Conservation (phyloP, 129 eudicot species). For the Sambucus nigra region DNA sequence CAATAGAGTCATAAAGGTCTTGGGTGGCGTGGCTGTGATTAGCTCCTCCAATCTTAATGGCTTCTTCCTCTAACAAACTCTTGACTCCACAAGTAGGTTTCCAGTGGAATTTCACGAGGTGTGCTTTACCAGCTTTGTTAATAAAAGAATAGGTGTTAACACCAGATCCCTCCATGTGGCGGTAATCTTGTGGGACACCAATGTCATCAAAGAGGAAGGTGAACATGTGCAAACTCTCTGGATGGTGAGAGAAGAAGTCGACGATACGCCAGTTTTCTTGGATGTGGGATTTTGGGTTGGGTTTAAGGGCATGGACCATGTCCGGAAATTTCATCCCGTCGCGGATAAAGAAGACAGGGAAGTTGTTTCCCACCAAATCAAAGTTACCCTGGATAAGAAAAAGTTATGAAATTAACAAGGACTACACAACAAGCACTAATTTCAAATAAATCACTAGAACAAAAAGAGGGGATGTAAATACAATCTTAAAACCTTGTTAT, state of each 20-base stretch:
- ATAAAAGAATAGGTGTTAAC: constrained; percentile 65
- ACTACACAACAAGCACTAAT: too few species aligned
- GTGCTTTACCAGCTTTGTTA: constrained; percentile 62
- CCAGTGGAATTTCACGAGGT: constrained; percentile 78
- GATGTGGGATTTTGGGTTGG: constrained; percentile 81
- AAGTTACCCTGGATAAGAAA: constrained; percentile 52
- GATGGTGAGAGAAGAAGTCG: constrained; percentile 77
- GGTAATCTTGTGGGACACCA: constrained; percentile 70
- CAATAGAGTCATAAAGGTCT: constrained; percentile 67
- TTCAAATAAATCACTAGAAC: too few species aligned
- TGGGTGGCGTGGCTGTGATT: constrained; percentile 85
- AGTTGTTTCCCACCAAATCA: constrained; percentile 85
- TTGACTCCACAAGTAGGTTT: constrained; percentile 74
- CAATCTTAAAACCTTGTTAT: too few species aligned
- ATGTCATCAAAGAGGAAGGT: constrained; percentile 68
- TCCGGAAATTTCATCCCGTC: constrained; percentile 89
- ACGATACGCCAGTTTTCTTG: constrained; percentile 80
- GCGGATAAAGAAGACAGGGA: constrained; percentile 71
- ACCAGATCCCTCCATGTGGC: constrained; percentile 83
- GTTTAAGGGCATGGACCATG: constrained; percentile 76
- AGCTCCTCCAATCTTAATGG: constrained; percentile 55
- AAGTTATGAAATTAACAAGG: not conserved
- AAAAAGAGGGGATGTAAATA: too few species aligned
- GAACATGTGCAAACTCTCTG: constrained; percentile 75
- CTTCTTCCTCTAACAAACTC: constrained; percentile 52